phyloP scores from a whole-genome alignment of 2,329 filamentous ascomycete genomes.

The Cladosporium sp. region DNA sequence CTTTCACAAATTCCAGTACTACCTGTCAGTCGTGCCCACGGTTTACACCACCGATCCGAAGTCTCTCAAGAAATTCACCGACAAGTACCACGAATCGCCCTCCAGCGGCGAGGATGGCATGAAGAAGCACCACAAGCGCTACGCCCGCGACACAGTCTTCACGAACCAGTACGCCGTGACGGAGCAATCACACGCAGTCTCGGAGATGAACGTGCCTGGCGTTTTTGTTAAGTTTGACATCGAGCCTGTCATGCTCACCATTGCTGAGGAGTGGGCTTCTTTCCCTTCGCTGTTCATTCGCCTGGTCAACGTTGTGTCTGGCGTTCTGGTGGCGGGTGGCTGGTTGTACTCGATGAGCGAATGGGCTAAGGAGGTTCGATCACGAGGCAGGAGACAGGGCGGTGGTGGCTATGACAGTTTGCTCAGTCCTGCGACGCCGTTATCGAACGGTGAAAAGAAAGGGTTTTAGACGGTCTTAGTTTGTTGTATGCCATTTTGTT shows the following conservation, averaged over 20 bases:
- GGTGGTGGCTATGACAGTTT: constrained; percentile 9
- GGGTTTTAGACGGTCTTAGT: not conserved
- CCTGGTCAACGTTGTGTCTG: constrained; percentile 83
- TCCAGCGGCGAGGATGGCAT: constrained; percentile 34
- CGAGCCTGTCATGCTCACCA: constrained; percentile 83
- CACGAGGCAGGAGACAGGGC: constrained; percentile 5
- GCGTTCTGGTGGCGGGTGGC: constrained; percentile 86
- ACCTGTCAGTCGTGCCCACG: constrained; percentile 89
- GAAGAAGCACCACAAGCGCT: constrained; percentile 29
- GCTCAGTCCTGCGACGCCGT: constrained; percentile 18
- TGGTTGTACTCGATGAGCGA: constrained; percentile 86
- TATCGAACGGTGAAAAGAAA: constrained; percentile 16
- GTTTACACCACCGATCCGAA: constrained; percentile 62
- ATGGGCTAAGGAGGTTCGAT: constrained; percentile 55
- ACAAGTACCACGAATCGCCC: constrained; percentile 37
- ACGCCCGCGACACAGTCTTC: constrained; percentile 59
- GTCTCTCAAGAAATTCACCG: constrained; percentile 35
- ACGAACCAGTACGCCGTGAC: constrained; percentile 99
- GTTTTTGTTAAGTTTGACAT: constrained; percentile 99
- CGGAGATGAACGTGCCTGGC: constrained; percentile 70
- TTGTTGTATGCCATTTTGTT: constrained; percentile 4
- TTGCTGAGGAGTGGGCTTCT: constrained; percentile 74
- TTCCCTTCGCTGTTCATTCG: constrained; percentile 72
- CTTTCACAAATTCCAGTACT: constrained; percentile 98
- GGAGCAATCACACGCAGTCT: constrained; percentile 69